Conservation (phyloP, 495 filamentous ascomycete species). For the Cercophora newfieldiana region DNA sequence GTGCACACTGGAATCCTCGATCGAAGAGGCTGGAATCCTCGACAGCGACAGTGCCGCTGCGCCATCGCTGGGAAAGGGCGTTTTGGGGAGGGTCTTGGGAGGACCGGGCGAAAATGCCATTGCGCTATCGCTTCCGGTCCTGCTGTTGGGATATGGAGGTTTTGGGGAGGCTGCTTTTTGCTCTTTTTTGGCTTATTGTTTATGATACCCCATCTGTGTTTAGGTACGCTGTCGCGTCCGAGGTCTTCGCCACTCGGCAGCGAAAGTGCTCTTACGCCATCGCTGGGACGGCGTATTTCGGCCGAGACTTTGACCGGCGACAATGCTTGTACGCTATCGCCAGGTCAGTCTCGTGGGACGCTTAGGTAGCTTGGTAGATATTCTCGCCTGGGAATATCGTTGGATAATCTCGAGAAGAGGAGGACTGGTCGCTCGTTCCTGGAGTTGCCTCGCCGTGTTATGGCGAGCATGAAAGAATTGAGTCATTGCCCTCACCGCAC, state of each 20-base stretch:
- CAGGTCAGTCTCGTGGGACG: slow-evolving; percentile 52
- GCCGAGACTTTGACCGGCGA: slow-evolving; percentile 50
- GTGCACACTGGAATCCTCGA: slow-evolving; percentile 23
- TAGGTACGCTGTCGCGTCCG: slow-evolving; percentile 47
- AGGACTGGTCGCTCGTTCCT: slow-evolving; percentile 19
- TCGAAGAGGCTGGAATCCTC: slow-evolving; percentile 30
- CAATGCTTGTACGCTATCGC: slow-evolving; percentile 58
- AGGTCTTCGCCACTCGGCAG: slow-evolving; percentile 44
- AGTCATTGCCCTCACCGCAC: background rate
- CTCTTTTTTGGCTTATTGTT: slow-evolving; percentile 25
- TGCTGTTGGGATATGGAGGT: slow-evolving; percentile 5
- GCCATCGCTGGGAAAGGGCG: slow-evolving; percentile 42
- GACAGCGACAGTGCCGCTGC: slow-evolving; percentile 46
- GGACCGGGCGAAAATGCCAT: slow-evolving; percentile 41
- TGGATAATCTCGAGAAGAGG: slow-evolving; percentile 3
- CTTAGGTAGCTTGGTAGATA: slow-evolving; percentile 20
- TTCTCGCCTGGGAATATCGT: background rate
- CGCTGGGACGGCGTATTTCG: slow-evolving; percentile 57
- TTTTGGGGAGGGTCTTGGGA: slow-evolving; percentile 24
- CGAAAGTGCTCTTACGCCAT: slow-evolving; percentile 61
- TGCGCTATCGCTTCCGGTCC: slow-evolving; percentile 38
- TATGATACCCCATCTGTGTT: slow-evolving; percentile 62
- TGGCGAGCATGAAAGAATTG: background rate
- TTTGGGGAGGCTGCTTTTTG: slow-evolving; percentile 12
- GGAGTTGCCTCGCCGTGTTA: background rate